A percentile compares a stretch with the other conserved stretches of the same genome.
phyloP scores from a whole-genome alignment of 371 early-diverging fungal species.

The Mucor mucedo region DNA sequence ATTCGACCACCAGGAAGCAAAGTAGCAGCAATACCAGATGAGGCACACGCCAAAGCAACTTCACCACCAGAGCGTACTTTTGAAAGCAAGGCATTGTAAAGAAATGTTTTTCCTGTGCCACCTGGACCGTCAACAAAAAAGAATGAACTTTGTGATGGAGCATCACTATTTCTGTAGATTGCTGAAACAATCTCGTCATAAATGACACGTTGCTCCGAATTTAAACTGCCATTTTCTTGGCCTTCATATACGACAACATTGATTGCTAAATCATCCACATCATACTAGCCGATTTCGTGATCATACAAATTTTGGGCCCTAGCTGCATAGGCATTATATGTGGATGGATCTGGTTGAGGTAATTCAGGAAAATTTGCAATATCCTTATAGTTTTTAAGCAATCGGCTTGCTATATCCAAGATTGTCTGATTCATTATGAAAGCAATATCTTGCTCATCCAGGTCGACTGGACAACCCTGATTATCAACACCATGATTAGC shows the following conservation, averaged over 20 bases:
- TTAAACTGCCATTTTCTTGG: neutral
- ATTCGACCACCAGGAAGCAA: too few relatives aligned
- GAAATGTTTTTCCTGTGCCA: too few relatives aligned
- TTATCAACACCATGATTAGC: neutral
- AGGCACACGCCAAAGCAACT: too few relatives aligned
- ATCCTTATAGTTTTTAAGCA: neutral
- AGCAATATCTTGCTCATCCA: neutral
- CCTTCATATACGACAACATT: neutral
- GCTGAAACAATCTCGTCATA: neutral
- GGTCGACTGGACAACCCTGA: neutral
- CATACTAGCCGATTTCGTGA: neutral
- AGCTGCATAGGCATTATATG: neutral
- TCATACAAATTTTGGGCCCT: neutral
- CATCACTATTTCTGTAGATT: too few relatives aligned
- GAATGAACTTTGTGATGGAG: too few relatives aligned
- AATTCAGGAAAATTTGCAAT: neutral
- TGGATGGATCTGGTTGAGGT: neutral
- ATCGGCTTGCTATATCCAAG: neutral
- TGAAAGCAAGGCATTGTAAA: too few relatives aligned
- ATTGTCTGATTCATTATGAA: neutral
- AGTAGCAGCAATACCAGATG: too few relatives aligned
- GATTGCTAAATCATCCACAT: neutral
- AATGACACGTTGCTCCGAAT: too few relatives aligned
- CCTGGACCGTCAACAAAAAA: too few relatives aligned
- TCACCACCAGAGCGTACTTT: too few relatives aligned